Base-by-base conservation (phyloP, 2,329 filamentous ascomycete genomes). In the Madurella fahalii region DNA sequence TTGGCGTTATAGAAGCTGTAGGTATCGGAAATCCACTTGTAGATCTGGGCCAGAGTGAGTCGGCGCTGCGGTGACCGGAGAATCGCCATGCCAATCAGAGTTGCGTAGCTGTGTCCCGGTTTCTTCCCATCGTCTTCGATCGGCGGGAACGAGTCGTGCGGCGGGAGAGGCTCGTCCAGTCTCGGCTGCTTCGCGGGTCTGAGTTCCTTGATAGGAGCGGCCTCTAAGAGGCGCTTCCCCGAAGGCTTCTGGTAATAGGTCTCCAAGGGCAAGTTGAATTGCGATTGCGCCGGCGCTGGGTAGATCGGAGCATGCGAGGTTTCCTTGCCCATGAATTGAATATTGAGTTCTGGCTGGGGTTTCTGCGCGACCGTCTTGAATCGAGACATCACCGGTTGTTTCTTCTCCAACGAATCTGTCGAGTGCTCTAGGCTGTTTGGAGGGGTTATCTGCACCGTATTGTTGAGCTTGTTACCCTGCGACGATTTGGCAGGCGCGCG, bases 21-120 rank as follows among this genome's bases (percentile, higher is more conserved):
- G 16, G 87, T 92, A 69, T 95, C 90, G n/a, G 90, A 95, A 65
- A 99, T 97, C 93, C 94, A 99, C 69, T 95, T 96, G 80, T 97
- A 99, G 63, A 99, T 99, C 71, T 96, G 91, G 25, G 91, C 85
- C 16, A 99, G 80, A 1, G 94, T 97, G 58, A 97, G 78, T 50
- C 89, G 87, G 57, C 91, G 85, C 58, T 86, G 84, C 12, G 89
- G 86, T 4, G 94, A 90, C 58, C 92, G 85, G 18, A 97, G 78
- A 64, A 99, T 96, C 49, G 94, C 91, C 92, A 96, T 96, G 68
- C 90, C 94, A 61, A 97, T 97, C 63, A 99, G 80, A 63, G 88
- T 89, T 17, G 94, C 93, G 69, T 99, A 99, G 74, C 92, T 97
- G 72, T 93, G 90, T 5, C 85, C 82, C 5, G 94, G 94, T 70